Conservation (phyloP, 257 asterid genomes). For the Solanum bulbocastanum region DNA sequence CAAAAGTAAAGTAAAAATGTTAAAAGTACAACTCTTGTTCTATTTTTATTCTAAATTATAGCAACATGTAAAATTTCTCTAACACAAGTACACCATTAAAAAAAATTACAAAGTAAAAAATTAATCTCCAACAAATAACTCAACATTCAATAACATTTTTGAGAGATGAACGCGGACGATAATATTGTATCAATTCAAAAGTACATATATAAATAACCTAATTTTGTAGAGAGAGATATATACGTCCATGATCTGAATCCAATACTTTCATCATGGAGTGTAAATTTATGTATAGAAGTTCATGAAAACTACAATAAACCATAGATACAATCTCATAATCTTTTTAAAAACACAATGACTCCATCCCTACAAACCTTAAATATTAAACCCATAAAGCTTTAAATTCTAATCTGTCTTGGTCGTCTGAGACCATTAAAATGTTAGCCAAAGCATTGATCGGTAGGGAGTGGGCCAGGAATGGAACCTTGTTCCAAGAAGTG, state of each 20-base stretch:
- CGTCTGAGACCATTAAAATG: not conserved
- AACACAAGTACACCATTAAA: too few relatives aligned
- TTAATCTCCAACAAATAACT: not conserved
- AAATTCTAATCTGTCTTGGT: not conserved
- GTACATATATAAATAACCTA: not conserved
- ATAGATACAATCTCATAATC: not conserved
- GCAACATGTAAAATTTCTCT: too few relatives aligned
- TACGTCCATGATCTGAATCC: not conserved
- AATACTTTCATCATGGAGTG: not conserved
- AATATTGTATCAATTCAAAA: not conserved
- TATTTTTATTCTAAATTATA: too few relatives aligned
- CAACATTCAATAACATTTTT: not conserved
- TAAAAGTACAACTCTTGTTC: not conserved
- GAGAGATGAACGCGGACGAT: not conserved
- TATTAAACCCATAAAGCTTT: not conserved
- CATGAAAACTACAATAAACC: too few relatives aligned
- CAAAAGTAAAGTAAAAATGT: not conserved
- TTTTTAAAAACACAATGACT: not conserved
- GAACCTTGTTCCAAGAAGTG: conserved; percentile 63
- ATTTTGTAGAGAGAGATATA: not conserved
- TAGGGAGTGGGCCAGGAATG: conserved; percentile 79
- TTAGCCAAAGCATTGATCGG: conserved; percentile 68
- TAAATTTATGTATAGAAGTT: not conserved
- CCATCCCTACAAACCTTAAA: not conserved
- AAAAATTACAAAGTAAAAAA: not conserved